phyloP scores from a whole-genome alignment of 441 rosid genomes.

The Gossypium gossypioides region DNA sequence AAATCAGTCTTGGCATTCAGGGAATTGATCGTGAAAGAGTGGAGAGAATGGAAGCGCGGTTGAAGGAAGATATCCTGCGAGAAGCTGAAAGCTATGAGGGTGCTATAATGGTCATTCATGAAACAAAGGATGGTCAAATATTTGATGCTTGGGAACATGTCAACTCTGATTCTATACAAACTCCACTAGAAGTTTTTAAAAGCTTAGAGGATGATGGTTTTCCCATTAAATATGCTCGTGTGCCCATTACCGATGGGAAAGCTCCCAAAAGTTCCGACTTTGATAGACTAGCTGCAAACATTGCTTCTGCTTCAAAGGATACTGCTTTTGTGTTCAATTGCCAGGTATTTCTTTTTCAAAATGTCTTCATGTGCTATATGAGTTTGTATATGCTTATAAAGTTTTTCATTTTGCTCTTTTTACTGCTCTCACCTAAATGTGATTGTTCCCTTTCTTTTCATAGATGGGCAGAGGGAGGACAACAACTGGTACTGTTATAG shows the following conservation, averaged over 20 bases:
- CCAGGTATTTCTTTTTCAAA: slow-evolving; percentile 47
- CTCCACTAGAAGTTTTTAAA: slow-evolving; percentile 91
- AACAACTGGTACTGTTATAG: slow-evolving; percentile 97
- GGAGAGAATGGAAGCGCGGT: slow-evolving; percentile 95
- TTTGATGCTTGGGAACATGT: slow-evolving; percentile 95
- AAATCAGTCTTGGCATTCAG: slow-evolving; percentile 33
- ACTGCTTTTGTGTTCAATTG: slow-evolving; percentile 96
- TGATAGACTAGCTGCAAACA: slow-evolving; percentile 63
- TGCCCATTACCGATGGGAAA: slow-evolving; percentile 98
- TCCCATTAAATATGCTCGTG: slow-evolving; percentile 86
- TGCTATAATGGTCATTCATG: slow-evolving; percentile 98
- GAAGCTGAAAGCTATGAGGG: slow-evolving; percentile 83
- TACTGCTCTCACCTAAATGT: slow-evolving; percentile 3
- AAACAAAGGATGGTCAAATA: slow-evolving; percentile 75
- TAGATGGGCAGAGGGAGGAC: slow-evolving; percentile 99
- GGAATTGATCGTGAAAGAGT: slow-evolving; percentile 96
- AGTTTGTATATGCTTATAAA: background rate
- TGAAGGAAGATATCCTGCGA: slow-evolving; percentile 88
- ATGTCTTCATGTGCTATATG: slow-evolving; percentile 1
- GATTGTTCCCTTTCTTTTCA: slow-evolving; percentile 18
- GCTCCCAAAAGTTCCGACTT: slow-evolving; percentile 97
- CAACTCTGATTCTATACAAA: slow-evolving; percentile 66
- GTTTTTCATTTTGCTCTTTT: slow-evolving; percentile 7
- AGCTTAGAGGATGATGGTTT: slow-evolving; percentile 79
- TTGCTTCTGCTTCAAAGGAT: slow-evolving; percentile 84